Conservation (phyloP, 1,284 basidiomycete genomes). For the Cutaneotrichosporon curvatum region DNA sequence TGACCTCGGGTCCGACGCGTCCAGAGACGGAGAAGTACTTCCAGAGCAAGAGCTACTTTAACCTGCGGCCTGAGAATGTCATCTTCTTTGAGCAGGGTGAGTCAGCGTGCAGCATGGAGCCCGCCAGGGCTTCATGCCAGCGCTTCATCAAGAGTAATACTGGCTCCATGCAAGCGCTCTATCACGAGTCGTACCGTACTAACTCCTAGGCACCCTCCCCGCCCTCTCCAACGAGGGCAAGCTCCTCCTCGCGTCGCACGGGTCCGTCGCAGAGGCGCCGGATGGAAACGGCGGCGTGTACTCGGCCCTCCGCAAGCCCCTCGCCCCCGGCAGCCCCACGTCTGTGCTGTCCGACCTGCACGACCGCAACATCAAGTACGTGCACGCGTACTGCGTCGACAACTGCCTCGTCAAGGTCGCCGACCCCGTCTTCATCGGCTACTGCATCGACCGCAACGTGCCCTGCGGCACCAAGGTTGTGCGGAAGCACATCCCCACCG, state of each 20-base stretch:
- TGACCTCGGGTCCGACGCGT: slow-evolving; percentile 96
- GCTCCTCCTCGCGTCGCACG: slow-evolving; percentile 74
- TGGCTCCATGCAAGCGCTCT: background rate
- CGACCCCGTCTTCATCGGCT: slow-evolving; percentile 93
- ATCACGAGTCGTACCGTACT: no score
- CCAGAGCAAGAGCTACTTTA: slow-evolving; percentile 70
- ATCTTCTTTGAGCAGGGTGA: slow-evolving; percentile 96
- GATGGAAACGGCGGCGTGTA: slow-evolving; percentile 98
- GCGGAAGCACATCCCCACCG: slow-evolving; percentile 74
- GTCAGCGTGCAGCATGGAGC: no score
- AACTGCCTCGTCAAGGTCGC: slow-evolving; percentile 98
- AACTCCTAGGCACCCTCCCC: slow-evolving; percentile 73
- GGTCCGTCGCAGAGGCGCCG: slow-evolving; percentile 81
- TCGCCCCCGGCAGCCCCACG: slow-evolving; percentile 53
- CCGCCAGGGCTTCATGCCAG: no score
- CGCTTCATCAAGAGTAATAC: no score
- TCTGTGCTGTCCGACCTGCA: slow-evolving; percentile 81
- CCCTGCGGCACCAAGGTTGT: slow-evolving; percentile 96
- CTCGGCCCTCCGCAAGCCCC: slow-evolving; percentile 75
- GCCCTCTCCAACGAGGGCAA: slow-evolving; percentile 92
- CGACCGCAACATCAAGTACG: slow-evolving; percentile 70
- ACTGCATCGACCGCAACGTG: slow-evolving; percentile 74
- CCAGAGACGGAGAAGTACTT: slow-evolving; percentile 83
- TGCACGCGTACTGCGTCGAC: slow-evolving; percentile 96
- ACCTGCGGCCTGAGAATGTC: slow-evolving; percentile 70